Evolutionary conservation across 2,329 filamentous ascomycete genomes (phyloP).

Genomic region (Coleophoma crateriformis): DNA sequence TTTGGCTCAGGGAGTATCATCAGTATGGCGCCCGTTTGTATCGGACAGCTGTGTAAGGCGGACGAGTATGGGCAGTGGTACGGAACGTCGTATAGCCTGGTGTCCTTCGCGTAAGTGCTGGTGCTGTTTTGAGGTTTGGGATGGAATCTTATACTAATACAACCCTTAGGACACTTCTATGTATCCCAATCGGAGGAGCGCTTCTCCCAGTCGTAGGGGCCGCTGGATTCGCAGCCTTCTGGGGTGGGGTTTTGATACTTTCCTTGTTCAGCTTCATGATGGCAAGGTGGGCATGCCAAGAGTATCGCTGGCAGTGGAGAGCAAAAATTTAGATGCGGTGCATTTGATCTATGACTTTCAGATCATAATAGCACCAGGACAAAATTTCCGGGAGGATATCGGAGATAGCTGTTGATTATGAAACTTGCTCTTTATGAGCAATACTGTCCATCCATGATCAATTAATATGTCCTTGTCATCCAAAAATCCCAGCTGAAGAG

Average conservation of each 20-base stretch:
- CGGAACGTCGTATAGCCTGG: slow-evolving; percentile 21
- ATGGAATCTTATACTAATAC: background rate
- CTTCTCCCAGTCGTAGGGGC: slow-evolving; percentile 15
- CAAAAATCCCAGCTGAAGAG: too few relatives aligned
- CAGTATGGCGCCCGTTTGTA: slow-evolving; percentile 22
- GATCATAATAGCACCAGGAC: too few relatives aligned
- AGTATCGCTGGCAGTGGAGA: slow-evolving; percentile 22
- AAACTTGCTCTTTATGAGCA: too few relatives aligned
- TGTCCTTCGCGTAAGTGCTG: slow-evolving; percentile 23
- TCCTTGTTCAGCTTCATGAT: slow-evolving; percentile 18
- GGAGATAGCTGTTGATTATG: too few relatives aligned
- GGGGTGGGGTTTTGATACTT: slow-evolving; percentile 18
- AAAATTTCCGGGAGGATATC: too few relatives aligned
- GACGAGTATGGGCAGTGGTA: slow-evolving; percentile 23
- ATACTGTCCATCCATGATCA: too few relatives aligned
- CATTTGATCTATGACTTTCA: too few relatives aligned
- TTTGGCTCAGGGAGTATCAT: slow-evolving; percentile 24
- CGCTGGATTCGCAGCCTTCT: slow-evolving; percentile 18
- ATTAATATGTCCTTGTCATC: too few relatives aligned
- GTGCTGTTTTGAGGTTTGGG: too few relatives aligned
- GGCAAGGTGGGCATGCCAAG: slow-evolving; percentile 23
- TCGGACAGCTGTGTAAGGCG: slow-evolving; percentile 22
- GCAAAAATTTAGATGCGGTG: slow-evolving; percentile 13
- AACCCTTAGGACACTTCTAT: slow-evolving; percentile 16
- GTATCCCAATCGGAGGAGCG: slow-evolving; percentile 21